Base-by-base conservation (phyloP, 2,329 filamentous ascomycete species). In the Alternaria atra region DNA sequence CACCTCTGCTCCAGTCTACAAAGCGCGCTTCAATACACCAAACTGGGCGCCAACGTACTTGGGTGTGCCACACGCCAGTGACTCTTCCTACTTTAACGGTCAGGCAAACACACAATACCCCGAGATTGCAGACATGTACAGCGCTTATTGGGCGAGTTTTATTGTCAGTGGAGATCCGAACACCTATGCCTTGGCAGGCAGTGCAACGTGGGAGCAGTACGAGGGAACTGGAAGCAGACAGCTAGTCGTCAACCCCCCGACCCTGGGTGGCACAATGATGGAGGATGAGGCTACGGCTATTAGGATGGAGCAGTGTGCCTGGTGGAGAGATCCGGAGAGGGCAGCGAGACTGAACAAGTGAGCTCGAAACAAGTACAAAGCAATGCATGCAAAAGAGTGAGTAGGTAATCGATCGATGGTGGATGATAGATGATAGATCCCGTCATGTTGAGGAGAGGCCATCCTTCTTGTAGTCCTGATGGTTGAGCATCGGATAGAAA, bases 1-100 rank as follows among this genome's bases (percentile, higher is more conserved):
- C 2, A 67, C 72, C 17, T 65, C 62, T 17, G 69, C 65, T 0
- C 68, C 70, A 0, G 74, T 77, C 2, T 78, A 73, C 64, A 77
- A 78, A 66, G 75, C 71, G 9, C 74, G 74, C 37, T 78, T 74
- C 66, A 77, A 78, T 60, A 75, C 74, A 1, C 76, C 76, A 2
- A 77, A 77, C 37, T 69, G 60, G 29, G 52, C 69, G 0, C 53
- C 67, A 3, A 60, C 69, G 3, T 74, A 70, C 51, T 57, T 67
- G 58, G 75, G 75, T n/a, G 70, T 77, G 1, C 75, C 74, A 7
- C 76, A 78, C 40, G 76, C 73, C 0, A 71, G 70, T 29, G 76
- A 78, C 46, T 52, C 62, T 1, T 29, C 52, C 4, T 78, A 77
- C 44, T 77, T 75, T 58, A 74, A 77, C 29, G 76, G 76, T 7